Conservation (phyloP, 495 filamentous ascomycete genomes). For the Astrothelium subdiscretum region DNA sequence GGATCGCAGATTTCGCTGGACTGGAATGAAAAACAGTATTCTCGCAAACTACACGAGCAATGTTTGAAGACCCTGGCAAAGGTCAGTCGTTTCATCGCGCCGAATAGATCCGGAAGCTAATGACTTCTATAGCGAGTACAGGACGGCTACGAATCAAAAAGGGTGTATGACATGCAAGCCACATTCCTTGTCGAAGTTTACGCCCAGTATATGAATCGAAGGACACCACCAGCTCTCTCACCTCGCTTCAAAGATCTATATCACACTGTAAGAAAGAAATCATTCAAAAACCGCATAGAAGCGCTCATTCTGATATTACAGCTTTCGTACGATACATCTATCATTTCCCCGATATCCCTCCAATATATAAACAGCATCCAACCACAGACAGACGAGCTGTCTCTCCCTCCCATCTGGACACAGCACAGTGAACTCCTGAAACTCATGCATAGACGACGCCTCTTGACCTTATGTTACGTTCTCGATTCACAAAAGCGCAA, state of each 20-base stretch:
- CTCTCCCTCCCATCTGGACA: background rate
- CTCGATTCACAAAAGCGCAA: slow-evolving; percentile 24
- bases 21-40: slow-evolving; percentile 25
- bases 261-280: slow-evolving; percentile 8
- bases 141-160: slow-evolving; percentile 15
- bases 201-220: slow-evolving; percentile 24
- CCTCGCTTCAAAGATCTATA: slow-evolving; percentile 23
- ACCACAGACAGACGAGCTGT: background rate
- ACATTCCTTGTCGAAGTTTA: slow-evolving; percentile 24
- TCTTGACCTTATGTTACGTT: slow-evolving; percentile 24
- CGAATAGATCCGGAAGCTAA: background rate
- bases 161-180: slow-evolving; percentile 25
- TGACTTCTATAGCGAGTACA: slow-evolving; percentile 10
- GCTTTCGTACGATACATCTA: background rate
- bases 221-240: slow-evolving; percentile 19
- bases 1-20: slow-evolving; percentile 30
- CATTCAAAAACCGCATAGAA: background rate
- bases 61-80: slow-evolving; percentile 29
- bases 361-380: background rate
- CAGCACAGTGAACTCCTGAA: background rate
- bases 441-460: slow-evolving; percentile 10
- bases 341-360: background rate
- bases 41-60: slow-evolving; percentile 27
- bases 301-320: background rate
- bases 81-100: slow-evolving; percentile 12